Conservation (phyloP, 1,284 basidiomycete genomes). For the Chiua sp. region DNA sequence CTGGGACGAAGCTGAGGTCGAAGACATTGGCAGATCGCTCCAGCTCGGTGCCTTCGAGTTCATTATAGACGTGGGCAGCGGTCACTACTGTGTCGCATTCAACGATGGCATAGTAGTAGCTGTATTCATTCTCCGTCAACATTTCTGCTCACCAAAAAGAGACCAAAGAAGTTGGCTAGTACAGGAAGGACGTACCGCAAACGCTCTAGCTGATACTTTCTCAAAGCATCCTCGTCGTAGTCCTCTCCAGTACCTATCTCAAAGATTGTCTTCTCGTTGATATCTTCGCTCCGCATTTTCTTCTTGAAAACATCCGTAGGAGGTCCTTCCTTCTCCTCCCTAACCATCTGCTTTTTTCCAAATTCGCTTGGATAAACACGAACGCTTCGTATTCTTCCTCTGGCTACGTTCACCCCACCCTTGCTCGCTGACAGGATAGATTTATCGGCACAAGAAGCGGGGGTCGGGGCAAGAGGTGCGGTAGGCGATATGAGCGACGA, state of each 20-base stretch:
- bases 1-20: conserved; percentile 93
- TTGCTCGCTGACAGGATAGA: conserved; percentile 4
- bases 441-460: conserved; percentile 20
- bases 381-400: conserved; percentile 76
- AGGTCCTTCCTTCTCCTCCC: conserved; percentile 91
- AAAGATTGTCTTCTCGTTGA: conserved; percentile 70
- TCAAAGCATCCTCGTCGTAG: conserved; percentile 87
- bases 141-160: background rate
- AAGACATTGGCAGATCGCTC: conserved; percentile 98
- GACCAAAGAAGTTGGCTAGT: background rate
- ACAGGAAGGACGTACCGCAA: conserved; percentile 65
- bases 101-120: conserved; percentile 97
- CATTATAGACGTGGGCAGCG: conserved; percentile 83
- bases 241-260: conserved; percentile 72
- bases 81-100: conserved; percentile 85
- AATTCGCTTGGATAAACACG: conserved; percentile 94
- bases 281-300: conserved; percentile 51
- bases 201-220: conserved; percentile 94
- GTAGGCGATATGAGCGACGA: conserved; percentile 82
- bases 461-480: conserved; percentile 43
- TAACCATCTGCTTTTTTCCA: conserved; percentile 87
- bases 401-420: conserved; percentile 38
- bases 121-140: conserved; percentile 38
- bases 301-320: conserved; percentile 86
- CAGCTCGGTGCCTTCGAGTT: conserved; percentile 95